Conservation (phyloP, 495 filamentous ascomycete genomes). For the Astrocystis sublimbata region DNA sequence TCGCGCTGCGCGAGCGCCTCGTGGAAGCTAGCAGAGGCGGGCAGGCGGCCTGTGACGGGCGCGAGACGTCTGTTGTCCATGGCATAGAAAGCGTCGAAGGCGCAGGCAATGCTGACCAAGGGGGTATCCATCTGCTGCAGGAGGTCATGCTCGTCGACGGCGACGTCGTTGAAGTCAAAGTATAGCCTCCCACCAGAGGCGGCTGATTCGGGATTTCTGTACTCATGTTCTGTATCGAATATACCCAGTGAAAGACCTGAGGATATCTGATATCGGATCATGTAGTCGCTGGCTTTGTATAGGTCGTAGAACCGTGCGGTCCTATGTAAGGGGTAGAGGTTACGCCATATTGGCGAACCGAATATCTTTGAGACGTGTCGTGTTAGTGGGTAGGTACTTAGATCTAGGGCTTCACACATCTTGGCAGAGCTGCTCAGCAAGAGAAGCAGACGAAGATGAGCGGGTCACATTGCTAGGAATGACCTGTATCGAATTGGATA, state of each 20-base stretch:
- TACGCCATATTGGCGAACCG: conserved; percentile 13
- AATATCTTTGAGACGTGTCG: conserved; percentile 2
- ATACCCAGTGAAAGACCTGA: conserved; percentile 43
- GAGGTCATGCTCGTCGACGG: conserved; percentile 18
- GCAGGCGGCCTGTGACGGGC: conserved; percentile 32
- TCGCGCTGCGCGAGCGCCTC: conserved; percentile 24
- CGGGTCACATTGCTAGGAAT: too few species aligned
- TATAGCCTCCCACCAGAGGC: conserved; percentile 38
- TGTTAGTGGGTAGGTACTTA: not conserved
- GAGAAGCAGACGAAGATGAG: not conserved
- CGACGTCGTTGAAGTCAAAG: conserved; percentile 33
- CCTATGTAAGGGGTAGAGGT: not conserved
- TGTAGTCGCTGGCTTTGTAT: conserved; percentile 10
- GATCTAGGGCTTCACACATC: not conserved
- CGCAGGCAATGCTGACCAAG: conserved; percentile 42
- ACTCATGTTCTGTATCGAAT: conserved; percentile 46
- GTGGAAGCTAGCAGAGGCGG: conserved; percentile 32
- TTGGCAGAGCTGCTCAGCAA: not conserved
- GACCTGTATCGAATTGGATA: not conserved
- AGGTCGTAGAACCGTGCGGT: conserved; percentile 13
- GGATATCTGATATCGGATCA: conserved; percentile 31
- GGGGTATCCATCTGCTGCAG: conserved; percentile 47
- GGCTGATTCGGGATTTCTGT: conserved; percentile 38
- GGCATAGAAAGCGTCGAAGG: conserved; percentile 37
- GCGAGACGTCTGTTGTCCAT: conserved; percentile 32